Evolutionary conservation across 164 flowering plant genomes (phyloP), one percentile per base, ranked within the genome.

Genomic region (Kingdonia uniflora): DNA sequence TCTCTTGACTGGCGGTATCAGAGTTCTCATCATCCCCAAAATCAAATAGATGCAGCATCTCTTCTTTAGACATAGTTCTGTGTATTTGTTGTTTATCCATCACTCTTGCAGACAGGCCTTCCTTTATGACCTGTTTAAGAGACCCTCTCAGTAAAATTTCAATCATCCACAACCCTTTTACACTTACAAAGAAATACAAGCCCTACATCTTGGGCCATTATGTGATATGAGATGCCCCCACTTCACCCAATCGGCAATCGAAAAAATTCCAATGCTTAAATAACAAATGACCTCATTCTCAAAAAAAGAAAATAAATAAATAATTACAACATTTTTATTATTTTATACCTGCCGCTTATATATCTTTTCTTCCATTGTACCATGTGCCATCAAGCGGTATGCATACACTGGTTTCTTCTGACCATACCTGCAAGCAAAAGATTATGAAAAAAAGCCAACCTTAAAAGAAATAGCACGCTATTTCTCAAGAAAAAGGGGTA

Each of bases 61-160:
- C 99, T 68, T 94, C 99, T 67, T 79, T 89, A 19, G 99, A 89
- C 69, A 94, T 94, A 19, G 90, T 87, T 68, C 99, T 70, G 56
- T 80, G 78, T 47, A 94, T 77, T 75, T 94, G 99, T 57, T 94
- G 99, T 70, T 79, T 82, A 77, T 94, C 99, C 39, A 94, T 97
- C 51, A 94, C 99, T 68, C 97, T 81, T 39, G 99, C 99, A 69
- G 99, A 87, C 59, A 94, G 95, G 11, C 99, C 89, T 71, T 89
- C 99, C 75, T 94, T 94, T 20, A 89, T 85, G 53, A 92, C 98
- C 98, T 88, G 73, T 59, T 57, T 37, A 17, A 22, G 35, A 58
- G 44, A 22, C 22, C 33, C 16, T 26, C 29, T 54, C 25, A 55
- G 58, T 43, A 60, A 25, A 51, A 29, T 41, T 57, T 47, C 14